A percentile compares a stretch with the other conserved stretches of the same genome.
These are phyloP conservation scores for Tricholomella constricta DNA, from an alignment of 768 basidiomycete species.

Conservation along the genomic window DNA sequence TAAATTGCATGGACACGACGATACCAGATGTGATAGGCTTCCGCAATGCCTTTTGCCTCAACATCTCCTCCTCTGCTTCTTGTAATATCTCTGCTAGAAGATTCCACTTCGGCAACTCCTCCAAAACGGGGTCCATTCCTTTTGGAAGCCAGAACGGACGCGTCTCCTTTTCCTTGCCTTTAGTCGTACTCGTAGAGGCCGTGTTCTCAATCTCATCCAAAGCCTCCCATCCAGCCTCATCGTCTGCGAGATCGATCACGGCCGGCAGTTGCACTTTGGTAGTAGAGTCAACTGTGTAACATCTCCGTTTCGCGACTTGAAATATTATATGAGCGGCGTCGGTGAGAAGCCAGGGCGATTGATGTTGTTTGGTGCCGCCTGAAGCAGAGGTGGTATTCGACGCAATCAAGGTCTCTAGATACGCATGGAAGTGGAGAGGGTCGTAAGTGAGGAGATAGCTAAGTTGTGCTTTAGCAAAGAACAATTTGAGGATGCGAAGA, in stretches of 20 bases:
- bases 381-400: slow-evolving; percentile 48
- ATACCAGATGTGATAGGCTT: slow-evolving; percentile 27
- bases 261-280: slow-evolving; percentile 23
- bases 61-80: slow-evolving; percentile 88
- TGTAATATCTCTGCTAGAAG: slow-evolving; percentile 81
- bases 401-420: slow-evolving; percentile 84
- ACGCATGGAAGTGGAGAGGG: slow-evolving; percentile 85
- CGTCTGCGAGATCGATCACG: slow-evolving; percentile 49
- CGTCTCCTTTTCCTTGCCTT: slow-evolving; percentile 22
- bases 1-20: not conserved
- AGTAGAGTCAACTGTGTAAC: slow-evolving; percentile 55
- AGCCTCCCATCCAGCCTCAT: slow-evolving; percentile 77
- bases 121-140: slow-evolving; percentile 82
- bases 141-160: slow-evolving; percentile 68
- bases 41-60: slow-evolving; percentile 52
- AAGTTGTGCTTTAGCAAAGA: not conserved
- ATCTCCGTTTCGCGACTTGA: slow-evolving; percentile 75
- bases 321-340: slow-evolving; percentile 91
- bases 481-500: not conserved
- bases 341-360: slow-evolving; percentile 88
- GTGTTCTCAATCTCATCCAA: slow-evolving; percentile 60
- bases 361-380: slow-evolving; percentile 63
- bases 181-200: slow-evolving; percentile 1
- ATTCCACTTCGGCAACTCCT: slow-evolving; percentile 95
- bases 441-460: slow-evolving; percentile 92